A percentile compares a stretch with the other conserved stretches of the same genome.
These are phyloP conservation scores for Leccinum ochraceum DNA, from an alignment of 768 basidiomycete species.

Conservation along the genomic window DNA sequence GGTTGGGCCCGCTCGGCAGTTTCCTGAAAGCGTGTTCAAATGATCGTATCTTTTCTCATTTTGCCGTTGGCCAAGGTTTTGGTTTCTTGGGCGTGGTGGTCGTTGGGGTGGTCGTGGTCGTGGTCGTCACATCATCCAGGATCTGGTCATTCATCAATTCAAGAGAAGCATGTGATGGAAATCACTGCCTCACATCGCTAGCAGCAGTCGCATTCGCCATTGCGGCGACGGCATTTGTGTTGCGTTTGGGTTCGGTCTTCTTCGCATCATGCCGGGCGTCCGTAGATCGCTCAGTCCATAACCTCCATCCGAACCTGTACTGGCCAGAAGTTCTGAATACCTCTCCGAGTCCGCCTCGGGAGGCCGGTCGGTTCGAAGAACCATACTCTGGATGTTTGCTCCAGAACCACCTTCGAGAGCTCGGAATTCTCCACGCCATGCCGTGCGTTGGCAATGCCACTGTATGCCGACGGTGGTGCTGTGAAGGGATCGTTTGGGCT, in stretches of 20 bases:
- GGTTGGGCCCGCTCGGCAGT: slow-evolving; percentile 62
- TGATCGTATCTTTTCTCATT: slow-evolving; percentile 74
- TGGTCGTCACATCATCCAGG: slow-evolving; percentile 1
- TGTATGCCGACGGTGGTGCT: slow-evolving; percentile 28
- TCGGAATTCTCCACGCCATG: slow-evolving; percentile 26
- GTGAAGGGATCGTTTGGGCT: slow-evolving; percentile 26
- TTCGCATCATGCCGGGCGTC: slow-evolving; percentile 20
- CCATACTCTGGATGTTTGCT: slow-evolving; percentile 28
- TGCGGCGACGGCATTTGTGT: slow-evolving; percentile 39
- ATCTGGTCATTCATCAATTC: slow-evolving; percentile 14
- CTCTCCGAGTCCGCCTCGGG: slow-evolving; percentile 20
- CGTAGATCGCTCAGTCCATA: slow-evolving; percentile 11
- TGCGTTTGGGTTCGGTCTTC: slow-evolving; percentile 33
- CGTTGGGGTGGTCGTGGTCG: not conserved
- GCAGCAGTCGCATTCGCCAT: slow-evolving; percentile 28
- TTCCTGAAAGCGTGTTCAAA: slow-evolving; percentile 62
- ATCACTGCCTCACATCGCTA: slow-evolving; percentile 24
- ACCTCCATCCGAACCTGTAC: slow-evolving; percentile 6
- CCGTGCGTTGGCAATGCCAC: slow-evolving; percentile 16
- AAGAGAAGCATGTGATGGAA: not conserved
- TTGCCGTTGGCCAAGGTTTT: slow-evolving; percentile 60
- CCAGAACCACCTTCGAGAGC: slow-evolving; percentile 15
- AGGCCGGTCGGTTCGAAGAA: slow-evolving; percentile 15
- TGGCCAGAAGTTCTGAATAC: slow-evolving; percentile 23
- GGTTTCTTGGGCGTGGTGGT: slow-evolving; percentile 18